Base-by-base conservation (phyloP, 371 early-diverging fungal genomes). In the Fennellomyces sp. region DNA sequence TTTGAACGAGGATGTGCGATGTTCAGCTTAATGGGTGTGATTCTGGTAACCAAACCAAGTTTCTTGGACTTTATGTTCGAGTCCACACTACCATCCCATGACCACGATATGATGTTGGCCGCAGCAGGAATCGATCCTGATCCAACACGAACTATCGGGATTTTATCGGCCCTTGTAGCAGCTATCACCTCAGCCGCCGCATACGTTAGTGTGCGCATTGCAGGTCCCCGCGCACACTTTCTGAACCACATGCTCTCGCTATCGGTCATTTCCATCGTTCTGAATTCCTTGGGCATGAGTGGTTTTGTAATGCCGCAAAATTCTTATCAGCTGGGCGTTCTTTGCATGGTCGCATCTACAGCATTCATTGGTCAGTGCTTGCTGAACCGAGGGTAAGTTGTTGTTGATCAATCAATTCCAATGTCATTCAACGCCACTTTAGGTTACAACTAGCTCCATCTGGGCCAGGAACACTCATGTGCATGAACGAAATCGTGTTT, bases 211-310 rank as follows among this genome's bases (percentile, higher is more conserved):
- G 89, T 90, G 25, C 84, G 89, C 42, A 86, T 83, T 64, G 72
- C 91, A 19, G 89, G 91, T 13, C 78, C 72, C 28, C 63, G 76
- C 4, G 71, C 76, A 0, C 91, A 90, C 54, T 82, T 82, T 8
- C 73, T 92, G 76, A 86, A 87, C 7, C 92, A 91, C 54, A 85
- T 89, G 17, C 80, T 84, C 26, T 91, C 90, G 54, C 89, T 91
- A 74, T 92, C 92, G 15, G 59, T 71, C 5, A 60, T 88, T 17
- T 83, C 87, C 21, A 72, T 84, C 12, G 15, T 77, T 15, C 51
- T 78, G 78, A 21, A 21, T 52, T 2, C 42, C 68, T 19, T 58
- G n/a, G 41, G 59, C 8, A 48, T 76, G n/a, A 77, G 78, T 31
- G 62, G 33, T 8, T 61, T 63, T 31, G 36, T 61, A 33, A 2